Conservation (phyloP, 768 basidiomycete species). For the Lanmaoa pseudosensibilis region DNA sequence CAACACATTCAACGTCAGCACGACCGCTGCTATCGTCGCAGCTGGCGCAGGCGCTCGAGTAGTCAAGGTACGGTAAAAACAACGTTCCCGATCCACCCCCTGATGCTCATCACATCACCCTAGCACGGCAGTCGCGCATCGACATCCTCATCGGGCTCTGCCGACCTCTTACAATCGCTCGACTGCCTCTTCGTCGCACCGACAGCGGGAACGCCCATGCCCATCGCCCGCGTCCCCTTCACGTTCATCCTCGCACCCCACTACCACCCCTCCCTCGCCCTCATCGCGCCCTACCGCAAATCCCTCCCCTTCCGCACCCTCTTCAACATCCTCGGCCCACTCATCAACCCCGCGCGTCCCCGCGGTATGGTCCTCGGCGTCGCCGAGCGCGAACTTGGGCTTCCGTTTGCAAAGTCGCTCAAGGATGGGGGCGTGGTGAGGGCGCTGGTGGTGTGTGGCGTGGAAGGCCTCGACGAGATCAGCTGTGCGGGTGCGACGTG, state of each 20-base stretch:
- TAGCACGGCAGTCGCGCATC: constrained; percentile 92
- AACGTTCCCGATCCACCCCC: neutral
- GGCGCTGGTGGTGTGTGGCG: constrained; percentile 91
- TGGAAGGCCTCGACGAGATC: constrained; percentile 91
- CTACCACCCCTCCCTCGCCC: constrained; percentile 85
- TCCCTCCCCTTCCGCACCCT: constrained; percentile 91
- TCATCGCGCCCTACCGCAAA: constrained; percentile 81
- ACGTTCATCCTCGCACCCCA: constrained; percentile 92
- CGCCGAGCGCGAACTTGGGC: constrained; percentile 76
- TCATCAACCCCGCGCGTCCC: constrained; percentile 89
- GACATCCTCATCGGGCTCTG: constrained; percentile 92
- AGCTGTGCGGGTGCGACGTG: constrained; percentile 89
- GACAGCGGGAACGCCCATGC: constrained; percentile 38
- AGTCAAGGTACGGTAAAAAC: constrained; percentile 63
- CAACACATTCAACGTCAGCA: constrained; percentile 96
- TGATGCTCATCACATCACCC: neutral
- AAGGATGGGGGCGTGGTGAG: constrained; percentile 72
- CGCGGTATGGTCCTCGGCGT: constrained; percentile 91
- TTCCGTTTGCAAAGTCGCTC: constrained; percentile 76
- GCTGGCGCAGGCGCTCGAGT: constrained; percentile 93
- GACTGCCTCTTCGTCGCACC: constrained; percentile 74
- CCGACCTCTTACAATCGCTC: constrained; percentile 85
- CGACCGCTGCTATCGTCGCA: constrained; percentile 89
- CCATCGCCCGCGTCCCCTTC: constrained; percentile 73
- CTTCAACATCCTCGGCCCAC: constrained; percentile 93